phyloP scores from a whole-genome alignment of 805 yeast species.

The Wickerhamomyces subpelliculosus region DNA sequence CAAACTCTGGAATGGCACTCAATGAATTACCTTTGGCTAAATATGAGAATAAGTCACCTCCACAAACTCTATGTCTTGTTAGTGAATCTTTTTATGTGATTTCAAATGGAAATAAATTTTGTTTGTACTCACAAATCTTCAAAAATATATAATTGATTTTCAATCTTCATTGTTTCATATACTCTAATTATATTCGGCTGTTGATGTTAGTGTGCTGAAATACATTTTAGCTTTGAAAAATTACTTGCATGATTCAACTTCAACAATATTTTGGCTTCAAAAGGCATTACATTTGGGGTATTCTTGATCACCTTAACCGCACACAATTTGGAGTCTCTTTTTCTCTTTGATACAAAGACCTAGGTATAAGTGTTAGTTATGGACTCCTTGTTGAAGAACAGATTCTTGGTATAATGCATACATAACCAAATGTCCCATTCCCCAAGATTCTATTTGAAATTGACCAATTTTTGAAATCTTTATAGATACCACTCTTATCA shows the following conservation, averaged over 20 bases:
- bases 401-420: slow-evolving; percentile 15
- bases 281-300: slow-evolving; percentile 22
- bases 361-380: slow-evolving; percentile 4
- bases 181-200: slow-evolving; percentile 44
- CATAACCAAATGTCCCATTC: slow-evolving; percentile 53
- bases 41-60: slow-evolving; percentile 55
- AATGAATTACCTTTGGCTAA: slow-evolving; percentile 35
- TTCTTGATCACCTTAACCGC: slow-evolving; percentile 44
- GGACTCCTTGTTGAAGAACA: neutral
- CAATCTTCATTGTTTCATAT: slow-evolving; percentile 26
- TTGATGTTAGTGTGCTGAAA: slow-evolving; percentile 4
- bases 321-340: slow-evolving; percentile 24
- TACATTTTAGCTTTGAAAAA: neutral
- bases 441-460: slow-evolving; percentile 39
- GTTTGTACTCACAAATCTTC: slow-evolving; percentile 30
- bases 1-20: slow-evolving; percentile 44
- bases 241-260: slow-evolving; percentile 34
- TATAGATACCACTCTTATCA: slow-evolving; percentile 15
- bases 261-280: slow-evolving; percentile 37
- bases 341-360: slow-evolving; percentile 27
- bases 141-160: slow-evolving; percentile 33
- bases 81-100: slow-evolving; percentile 2
- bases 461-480: slow-evolving; percentile 31
- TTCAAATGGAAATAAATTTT: neutral
- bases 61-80: slow-evolving; percentile 27